Percentiles rank a stretch among this genome's conserved stretches.
Evolutionary conservation across 805 yeast species (phyloP).

Genomic region (Candida sanyiensis): DNA sequence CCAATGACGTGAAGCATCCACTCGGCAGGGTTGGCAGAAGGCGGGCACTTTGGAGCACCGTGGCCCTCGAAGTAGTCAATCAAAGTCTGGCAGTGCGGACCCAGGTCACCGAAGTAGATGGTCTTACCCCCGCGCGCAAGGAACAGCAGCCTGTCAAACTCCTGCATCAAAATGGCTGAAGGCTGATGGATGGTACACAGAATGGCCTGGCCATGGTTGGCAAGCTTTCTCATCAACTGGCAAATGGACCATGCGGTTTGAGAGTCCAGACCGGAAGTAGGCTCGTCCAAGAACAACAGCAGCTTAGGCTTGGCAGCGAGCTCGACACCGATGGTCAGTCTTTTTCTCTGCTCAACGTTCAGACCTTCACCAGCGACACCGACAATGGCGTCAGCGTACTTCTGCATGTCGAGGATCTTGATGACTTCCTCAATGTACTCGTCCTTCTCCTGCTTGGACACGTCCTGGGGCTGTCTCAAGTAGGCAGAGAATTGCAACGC

Average conservation of each 20-base stretch:
- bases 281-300: conserved; percentile 58
- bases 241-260: conserved; percentile 66
- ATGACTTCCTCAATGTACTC: conserved; percentile 63
- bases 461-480: conserved; percentile 55
- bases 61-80: conserved; percentile 60
- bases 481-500: conserved; percentile 66
- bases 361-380: conserved; percentile 71
- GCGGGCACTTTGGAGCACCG: conserved; percentile 65
- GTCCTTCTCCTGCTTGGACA: conserved; percentile 50
- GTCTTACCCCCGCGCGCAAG: conserved; percentile 68
- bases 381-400: conserved; percentile 66
- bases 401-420: conserved; percentile 55
- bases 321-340: conserved; percentile 62
- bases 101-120: conserved; percentile 71
- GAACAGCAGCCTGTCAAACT: conserved; percentile 71
- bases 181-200: conserved; percentile 83
- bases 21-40: conserved; percentile 75
- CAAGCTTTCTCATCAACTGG: conserved; percentile 53
- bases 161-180: conserved; percentile 70
- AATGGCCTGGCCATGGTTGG: conserved; percentile 58
- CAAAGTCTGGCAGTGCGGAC: conserved; percentile 50
- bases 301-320: conserved; percentile 60
- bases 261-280: conserved; percentile 65
- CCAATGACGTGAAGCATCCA: conserved; percentile 90
- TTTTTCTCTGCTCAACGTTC: conserved; percentile 61